Percentiles rank a stretch among this genome's conserved stretches.
phyloP scores from a whole-genome alignment of 805 yeast genomes.

The Spathaspora boniae region DNA sequence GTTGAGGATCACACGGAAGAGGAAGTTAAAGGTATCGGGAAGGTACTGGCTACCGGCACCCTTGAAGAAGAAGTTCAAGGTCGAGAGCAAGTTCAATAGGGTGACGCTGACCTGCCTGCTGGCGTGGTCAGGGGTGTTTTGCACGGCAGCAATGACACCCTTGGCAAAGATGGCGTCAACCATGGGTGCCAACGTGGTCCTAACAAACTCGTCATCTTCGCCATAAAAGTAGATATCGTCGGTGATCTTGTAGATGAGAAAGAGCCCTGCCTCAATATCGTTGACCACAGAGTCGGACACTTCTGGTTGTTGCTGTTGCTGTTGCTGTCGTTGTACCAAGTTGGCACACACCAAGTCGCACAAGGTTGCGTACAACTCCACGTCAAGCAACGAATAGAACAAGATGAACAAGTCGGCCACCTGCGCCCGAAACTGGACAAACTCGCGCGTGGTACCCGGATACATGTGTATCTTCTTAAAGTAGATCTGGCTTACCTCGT shows the following conservation, averaged over 20 bases:
- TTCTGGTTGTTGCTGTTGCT: constrained; percentile 1
- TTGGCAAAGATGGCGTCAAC: constrained; percentile 22
- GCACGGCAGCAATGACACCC: constrained; percentile 19
- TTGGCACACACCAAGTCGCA: constrained; percentile 5
- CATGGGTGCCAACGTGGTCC: constrained; percentile 23
- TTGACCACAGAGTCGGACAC: not conserved
- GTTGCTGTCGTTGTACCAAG: not conserved
- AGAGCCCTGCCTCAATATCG: constrained; percentile 30
- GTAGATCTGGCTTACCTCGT: constrained; percentile 55
- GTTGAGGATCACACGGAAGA: constrained; percentile 41
- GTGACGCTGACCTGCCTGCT: constrained; percentile 10
- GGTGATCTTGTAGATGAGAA: constrained; percentile 52
- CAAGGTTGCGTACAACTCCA: constrained; percentile 34
- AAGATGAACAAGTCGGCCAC: constrained; percentile 76
- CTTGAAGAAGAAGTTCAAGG: constrained; percentile 58
- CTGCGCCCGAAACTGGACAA: constrained; percentile 65
- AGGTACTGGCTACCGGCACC: constrained; percentile 44
- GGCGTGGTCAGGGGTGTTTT: constrained; percentile 6
- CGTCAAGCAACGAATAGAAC: constrained; percentile 62
- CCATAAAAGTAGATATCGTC: constrained; percentile 47
- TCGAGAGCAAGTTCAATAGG: constrained; percentile 46
- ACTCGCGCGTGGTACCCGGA: constrained; percentile 48
- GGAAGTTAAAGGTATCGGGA: constrained; percentile 50
- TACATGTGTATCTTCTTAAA: constrained; percentile 62
- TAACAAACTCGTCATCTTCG: constrained; percentile 15